Percentiles rank a stretch among this genome's conserved stretches.
Evolutionary conservation across 129 eudicot species (phyloP).

Genomic region (Arctium lappa): DNA sequence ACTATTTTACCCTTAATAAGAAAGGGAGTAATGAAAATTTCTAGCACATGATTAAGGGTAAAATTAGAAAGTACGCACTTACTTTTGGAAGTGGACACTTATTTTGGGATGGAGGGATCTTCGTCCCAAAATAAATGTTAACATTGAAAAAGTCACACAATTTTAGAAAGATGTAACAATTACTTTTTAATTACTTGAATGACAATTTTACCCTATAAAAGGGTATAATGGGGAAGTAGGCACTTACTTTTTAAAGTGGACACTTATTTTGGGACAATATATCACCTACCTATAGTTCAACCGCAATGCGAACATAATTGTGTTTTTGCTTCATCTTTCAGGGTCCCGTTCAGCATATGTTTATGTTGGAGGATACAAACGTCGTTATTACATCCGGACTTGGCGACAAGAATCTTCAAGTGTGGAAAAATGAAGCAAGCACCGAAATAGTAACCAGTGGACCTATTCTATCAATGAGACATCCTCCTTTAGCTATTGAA

Average conservation of each 20-base stretch:
- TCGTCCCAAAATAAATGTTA: neutral
- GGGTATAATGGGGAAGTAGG: neutral
- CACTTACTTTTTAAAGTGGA: neutral
- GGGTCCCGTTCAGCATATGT: conserved; percentile 36
- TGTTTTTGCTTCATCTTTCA: neutral
- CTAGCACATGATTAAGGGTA: neutral
- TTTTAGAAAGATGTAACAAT: neutral
- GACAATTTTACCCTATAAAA: neutral
- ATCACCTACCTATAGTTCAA: neutral
- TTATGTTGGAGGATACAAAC: conserved; percentile 30
- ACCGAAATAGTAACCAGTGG: conserved; percentile 29
- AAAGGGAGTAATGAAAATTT: neutral
- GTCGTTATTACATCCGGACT: conserved; percentile 38
- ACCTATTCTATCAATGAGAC: conserved; percentile 45
- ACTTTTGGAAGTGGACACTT: neutral
- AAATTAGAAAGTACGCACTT: neutral
- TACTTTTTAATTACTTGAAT: neutral
- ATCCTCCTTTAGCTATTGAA: conserved; percentile 40
- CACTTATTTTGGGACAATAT: neutral
- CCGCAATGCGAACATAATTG: neutral
- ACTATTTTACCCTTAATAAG: neutral
- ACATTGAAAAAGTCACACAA: neutral
- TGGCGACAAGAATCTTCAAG: conserved; percentile 40
- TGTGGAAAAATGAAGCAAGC: conserved; percentile 30
- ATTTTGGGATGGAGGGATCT: neutral